phyloP scores from a whole-genome alignment of 2,329 filamentous ascomycete genomes.

The Rachicladosporium sp. region DNA sequence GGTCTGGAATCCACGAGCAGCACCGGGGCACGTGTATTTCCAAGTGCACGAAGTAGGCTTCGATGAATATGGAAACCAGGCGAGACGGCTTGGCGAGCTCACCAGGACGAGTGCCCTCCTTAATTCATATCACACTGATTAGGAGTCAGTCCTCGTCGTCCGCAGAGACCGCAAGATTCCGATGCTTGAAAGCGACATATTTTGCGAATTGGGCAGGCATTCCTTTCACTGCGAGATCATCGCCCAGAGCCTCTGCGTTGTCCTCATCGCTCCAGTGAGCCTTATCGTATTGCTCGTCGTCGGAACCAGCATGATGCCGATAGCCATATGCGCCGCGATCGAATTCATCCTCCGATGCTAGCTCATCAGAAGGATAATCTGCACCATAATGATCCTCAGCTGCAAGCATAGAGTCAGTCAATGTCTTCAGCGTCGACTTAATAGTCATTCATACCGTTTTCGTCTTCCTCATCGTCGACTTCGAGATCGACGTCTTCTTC shows the following conservation, averaged over 20 bases:
- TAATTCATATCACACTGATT: too few relatives aligned
- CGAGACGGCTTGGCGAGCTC: too few relatives aligned
- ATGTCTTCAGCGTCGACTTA: too few relatives aligned
- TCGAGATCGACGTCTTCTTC: constrained; percentile 9
- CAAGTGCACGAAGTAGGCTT: too few relatives aligned
- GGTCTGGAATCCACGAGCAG: too few relatives aligned
- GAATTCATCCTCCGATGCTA: constrained; percentile 58
- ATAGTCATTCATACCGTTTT: constrained; percentile 29
- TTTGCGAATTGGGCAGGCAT: too few relatives aligned
- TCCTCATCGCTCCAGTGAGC: constrained; percentile 18
- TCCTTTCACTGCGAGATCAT: not conserved
- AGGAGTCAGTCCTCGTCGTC: too few relatives aligned
- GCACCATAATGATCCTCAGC: constrained; percentile 69
- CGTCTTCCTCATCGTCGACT: constrained; percentile 51
- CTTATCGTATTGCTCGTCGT: constrained; percentile 29
- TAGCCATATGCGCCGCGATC: constrained; percentile 33
- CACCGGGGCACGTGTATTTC: too few relatives aligned
- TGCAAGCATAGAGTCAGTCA: not conserved
- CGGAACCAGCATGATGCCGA: constrained; percentile 20
- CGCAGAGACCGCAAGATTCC: too few relatives aligned
- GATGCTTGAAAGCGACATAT: too few relatives aligned
- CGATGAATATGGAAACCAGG: too few relatives aligned
- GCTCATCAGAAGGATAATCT: constrained; percentile 70
- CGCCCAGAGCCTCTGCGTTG: constrained; percentile 1
- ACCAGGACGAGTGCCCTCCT: too few relatives aligned